Percentiles rank a stretch among this genome's conserved stretches.
phyloP scores from a whole-genome alignment of 345 rosid genomes.

The Abelmoschus esculentus region DNA sequence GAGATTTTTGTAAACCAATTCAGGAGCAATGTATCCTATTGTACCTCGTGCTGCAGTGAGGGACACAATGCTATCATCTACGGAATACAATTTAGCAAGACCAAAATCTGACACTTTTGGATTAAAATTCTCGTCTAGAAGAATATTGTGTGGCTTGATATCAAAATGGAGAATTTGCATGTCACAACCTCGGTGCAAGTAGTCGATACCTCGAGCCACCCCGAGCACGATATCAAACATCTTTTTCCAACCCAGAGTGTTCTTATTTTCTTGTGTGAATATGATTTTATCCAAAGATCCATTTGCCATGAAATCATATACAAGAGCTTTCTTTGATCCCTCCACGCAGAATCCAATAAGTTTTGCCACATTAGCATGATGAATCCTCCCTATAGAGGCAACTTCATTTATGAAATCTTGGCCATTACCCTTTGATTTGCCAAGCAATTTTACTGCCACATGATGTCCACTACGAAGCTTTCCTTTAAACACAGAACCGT shows the following conservation, averaged over 20 bases:
- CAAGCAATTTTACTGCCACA: too few relatives aligned
- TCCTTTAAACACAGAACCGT: constrained; percentile 12
- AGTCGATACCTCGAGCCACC: constrained; percentile 7
- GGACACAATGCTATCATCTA: not conserved
- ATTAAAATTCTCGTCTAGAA: not conserved
- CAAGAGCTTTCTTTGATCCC: constrained; percentile 8
- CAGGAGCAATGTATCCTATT: constrained; percentile 1
- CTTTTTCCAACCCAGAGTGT: not conserved
- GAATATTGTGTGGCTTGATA: constrained; percentile 4
- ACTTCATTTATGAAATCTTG: too few relatives aligned
- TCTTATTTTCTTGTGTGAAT: not conserved
- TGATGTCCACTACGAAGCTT: not conserved
- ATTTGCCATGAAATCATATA: constrained; percentile 9
- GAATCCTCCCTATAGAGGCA: too few relatives aligned
- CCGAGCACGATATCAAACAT: not conserved
- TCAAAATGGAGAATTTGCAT: constrained; percentile 1
- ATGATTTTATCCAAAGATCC: not conserved
- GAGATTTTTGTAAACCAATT: not conserved
- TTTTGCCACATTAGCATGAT: not conserved
- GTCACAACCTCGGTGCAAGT: not conserved
- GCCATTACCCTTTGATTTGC: too few relatives aligned
- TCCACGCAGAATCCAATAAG: not conserved
- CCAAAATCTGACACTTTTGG: constrained; percentile 18
- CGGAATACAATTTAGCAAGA: constrained; percentile 8
- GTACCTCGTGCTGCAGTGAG: constrained; percentile 3